Evolutionary conservation across 768 basidiomycete species (phyloP), one percentile per base, ranked within the genome.

Genomic region (Naganishia kalamii): DNA sequence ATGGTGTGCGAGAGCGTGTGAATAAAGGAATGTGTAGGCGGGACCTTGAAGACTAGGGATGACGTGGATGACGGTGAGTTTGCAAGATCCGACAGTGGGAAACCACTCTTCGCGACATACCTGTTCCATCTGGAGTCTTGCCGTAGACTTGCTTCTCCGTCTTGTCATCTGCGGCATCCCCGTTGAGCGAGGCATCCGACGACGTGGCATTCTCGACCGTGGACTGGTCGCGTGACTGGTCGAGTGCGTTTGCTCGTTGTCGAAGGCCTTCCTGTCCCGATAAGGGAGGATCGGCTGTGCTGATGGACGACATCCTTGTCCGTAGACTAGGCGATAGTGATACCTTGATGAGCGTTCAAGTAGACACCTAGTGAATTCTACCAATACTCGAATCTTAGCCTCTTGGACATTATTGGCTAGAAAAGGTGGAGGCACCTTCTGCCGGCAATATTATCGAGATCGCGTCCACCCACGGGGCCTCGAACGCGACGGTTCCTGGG

Each of bases 91-190:
- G 66, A 35, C 30, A 69, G 68, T 62, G 0, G 63, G 67, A 3
- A 67, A 65, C 32, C 68, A 66, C 2, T 67, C 67, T 15, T 13
- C 11, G 49, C n/a, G 21, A 72, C 81, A 44, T 69, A 87, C 89
- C 90, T 83, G 88, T 84, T 44, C 88, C 89, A 40, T 81, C 74
- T 17, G 88, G 88, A 0, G 90, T 92, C 78, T 91, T 89, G 11
- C 64, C 64, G 21, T 49, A 65, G 21, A 49, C 46, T n/a, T 46
- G 43, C 35, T 61, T 27, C 17, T 44, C 60, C 37, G 44, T 48
- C 21, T 44, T n/a, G 13, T 46, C 32, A 19, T 61, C 37, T 3
- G 21, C 59, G 30, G 21, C 4, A 44, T 41, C 12, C 17, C 33
- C 33, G 15, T 15, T 27, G 3, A 43, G 17, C 25, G 23, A 15